These are phyloP conservation scores for Haplosporangium gracile DNA, from an alignment of 192 early-diverging fungal genomes.

Conservation along the genomic window DNA sequence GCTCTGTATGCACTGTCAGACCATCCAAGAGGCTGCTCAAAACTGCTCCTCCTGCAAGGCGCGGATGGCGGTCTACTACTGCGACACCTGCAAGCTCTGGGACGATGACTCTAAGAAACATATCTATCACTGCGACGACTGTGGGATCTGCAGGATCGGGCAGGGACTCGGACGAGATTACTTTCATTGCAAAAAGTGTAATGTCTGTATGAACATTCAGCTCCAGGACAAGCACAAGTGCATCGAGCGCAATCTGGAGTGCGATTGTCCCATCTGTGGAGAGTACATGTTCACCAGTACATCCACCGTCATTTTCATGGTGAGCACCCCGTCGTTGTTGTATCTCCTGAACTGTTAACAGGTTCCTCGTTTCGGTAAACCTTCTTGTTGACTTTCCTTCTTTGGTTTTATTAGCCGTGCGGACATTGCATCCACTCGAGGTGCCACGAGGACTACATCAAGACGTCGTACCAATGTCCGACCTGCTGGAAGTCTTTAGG, in stretches of 20 bases:
- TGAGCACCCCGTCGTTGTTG: slow-evolving; percentile 34
- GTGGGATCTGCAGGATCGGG: slow-evolving; percentile 94
- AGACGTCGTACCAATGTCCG: slow-evolving; percentile 95
- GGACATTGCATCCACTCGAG: slow-evolving; percentile 93
- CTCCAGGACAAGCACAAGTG: slow-evolving; percentile 87
- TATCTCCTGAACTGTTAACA: background rate
- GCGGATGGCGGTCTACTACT: slow-evolving; percentile 85
- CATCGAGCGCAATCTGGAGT: slow-evolving; percentile 91
- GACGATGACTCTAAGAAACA: slow-evolving; percentile 85
- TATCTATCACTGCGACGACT: slow-evolving; percentile 95
- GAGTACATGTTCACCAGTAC: slow-evolving; percentile 95
- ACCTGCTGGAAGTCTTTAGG: slow-evolving; percentile 93
- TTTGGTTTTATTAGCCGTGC: slow-evolving; percentile 72
- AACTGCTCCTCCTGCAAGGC: slow-evolving; percentile 79
- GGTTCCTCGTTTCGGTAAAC: background rate
- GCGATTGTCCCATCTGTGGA: slow-evolving; percentile 97
- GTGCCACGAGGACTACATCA: slow-evolving; percentile 87
- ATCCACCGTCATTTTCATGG: slow-evolving; percentile 86
- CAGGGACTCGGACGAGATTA: slow-evolving; percentile 83
- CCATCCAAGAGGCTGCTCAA: slow-evolving; percentile 84
- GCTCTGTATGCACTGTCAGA: slow-evolving; percentile 94
- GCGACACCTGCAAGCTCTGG: slow-evolving; percentile 91
- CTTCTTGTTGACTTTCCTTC: background rate
- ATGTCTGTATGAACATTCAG: slow-evolving; percentile 87
- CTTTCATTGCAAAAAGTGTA: slow-evolving; percentile 93